Evolutionary conservation across 257 asterid genomes (phyloP), one percentile per base, ranked within the genome.

Genomic region (Thymus quinquecostatus): DNA sequence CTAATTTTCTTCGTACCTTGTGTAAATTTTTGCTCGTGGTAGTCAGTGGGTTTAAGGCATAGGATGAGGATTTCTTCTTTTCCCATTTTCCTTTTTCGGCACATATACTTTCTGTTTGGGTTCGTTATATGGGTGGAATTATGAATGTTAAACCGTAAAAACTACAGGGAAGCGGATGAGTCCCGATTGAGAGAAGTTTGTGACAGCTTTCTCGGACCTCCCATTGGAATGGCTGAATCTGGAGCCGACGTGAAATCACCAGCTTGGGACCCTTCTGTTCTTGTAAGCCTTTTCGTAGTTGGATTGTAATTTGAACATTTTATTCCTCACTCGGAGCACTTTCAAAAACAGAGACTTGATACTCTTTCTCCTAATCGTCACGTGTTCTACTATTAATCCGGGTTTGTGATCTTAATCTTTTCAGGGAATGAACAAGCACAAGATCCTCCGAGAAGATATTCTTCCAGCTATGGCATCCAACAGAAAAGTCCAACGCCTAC

Each of bases 401-500:
- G 61, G 60, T 28, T 51, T 9, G 14, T 60, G 27, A 69, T 72
- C 49, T 69, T 49, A 45, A 38, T 5, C 50, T 70, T 55, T 68
- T 36, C 89, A 95, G 99, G 98, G 98, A 74, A 79, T 95, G 94
- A 79, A 84, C 58, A 95, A 92, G 81, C 99, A 89, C 73, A 89
- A 87, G 83, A 96, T 95, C 78, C 96, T 95, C 47, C 82, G 89
- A 38, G 99, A 92, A 75, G 99, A 95, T 66, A 89, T 95, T 75
- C 96, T 95, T 71, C 97, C 99, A n/a, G 97, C 99, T 36, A 88
- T 95, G 97, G 99, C 99, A 49, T 85, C 97, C 3, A 95, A 92
- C 79, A 75, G 98, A 47, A 89, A 95, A 82, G 96, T 95, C 48
- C 99, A 95, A 74, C 84, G 99, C 68, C 70, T 95, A 76, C 96